Base-by-base conservation (phyloP, 1,139 yeast genomes). In the Hyphopichia wangnamkhiaoensis region DNA sequence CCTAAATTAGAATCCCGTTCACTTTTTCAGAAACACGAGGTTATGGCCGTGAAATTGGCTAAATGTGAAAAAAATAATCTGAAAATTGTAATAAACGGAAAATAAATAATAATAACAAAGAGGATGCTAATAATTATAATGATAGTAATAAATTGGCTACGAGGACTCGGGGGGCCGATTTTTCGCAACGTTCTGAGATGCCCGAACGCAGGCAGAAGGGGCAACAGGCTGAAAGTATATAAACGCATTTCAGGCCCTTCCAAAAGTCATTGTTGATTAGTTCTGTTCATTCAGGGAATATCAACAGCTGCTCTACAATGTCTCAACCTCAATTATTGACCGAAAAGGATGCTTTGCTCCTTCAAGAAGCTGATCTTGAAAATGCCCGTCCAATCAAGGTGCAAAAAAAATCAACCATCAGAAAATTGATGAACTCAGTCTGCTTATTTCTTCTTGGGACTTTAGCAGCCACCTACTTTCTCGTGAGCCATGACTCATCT, bases 301-400 rank as follows among this genome's bases (percentile, higher is more conserved):
- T 21, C 24, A 21, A 12, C 12, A 12, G 27, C 10, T 24, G 10
- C n/a, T 14, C 10, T 14, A n/a, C 27, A 6, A 24, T 24, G 27
- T 24, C 27, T 24, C 10, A 24, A 7, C 27, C 27, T 24, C 10
- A 24, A 7, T 14, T 21, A 31, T 16, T 33, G 15, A 24, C 9
- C n/a, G 35, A 33, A 24, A 33, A 33, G 16, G 35, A 24, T 15
- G 15, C 23, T 23, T 16, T 33, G 12, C 20, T 31, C n/a, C 12
- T 30, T 6, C 4, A 16, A n/a, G 35, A 24, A 9, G 21, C 24
- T 16, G 35, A 33, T 16, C 8, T n/a, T n/a, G 34, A 20, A 13
- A 12, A 29, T 13, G 17, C 15, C 29, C 29, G 17, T 21, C 10
- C 10, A 8, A 21, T 8, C 25, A 21, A 21, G 25, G 8, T 21